Percentiles rank a stretch among this genome's conserved stretches.
Conservation (phyloP, 2,329 filamentous ascomycete genomes). For the Akanthomyces muscarius region DNA sequence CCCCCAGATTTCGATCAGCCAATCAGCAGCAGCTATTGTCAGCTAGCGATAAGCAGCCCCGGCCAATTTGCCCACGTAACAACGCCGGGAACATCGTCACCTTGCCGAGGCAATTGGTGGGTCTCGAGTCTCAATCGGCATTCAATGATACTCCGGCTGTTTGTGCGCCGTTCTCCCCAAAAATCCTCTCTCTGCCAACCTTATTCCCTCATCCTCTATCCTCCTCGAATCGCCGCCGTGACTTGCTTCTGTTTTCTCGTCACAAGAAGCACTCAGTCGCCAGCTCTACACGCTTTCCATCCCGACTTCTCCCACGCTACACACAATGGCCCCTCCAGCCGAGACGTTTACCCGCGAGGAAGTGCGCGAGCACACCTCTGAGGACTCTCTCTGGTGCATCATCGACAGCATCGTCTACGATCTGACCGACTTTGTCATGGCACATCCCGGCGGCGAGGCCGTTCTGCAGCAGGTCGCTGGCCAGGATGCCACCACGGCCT, state of each 20-base stretch:
- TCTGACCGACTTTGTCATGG: constrained; percentile 77
- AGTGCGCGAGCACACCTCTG: constrained; percentile 71
- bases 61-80: background rate
- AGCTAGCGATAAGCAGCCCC: background rate
- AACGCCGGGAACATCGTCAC: background rate
- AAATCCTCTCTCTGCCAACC: background rate
- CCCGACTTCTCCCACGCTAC: constrained; percentile 5
- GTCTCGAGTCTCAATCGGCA: constrained; percentile 5
- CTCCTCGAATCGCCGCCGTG: background rate
- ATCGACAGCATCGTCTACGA: constrained; percentile 87
- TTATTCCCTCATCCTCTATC: background rate
- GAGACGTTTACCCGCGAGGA: constrained; percentile 58
- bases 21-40: constrained; percentile 6
- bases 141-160: constrained; percentile 6
- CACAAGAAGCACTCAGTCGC: background rate
- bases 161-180: background rate
- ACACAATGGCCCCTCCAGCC: constrained; percentile 35
- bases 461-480: constrained; percentile 79
- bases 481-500: constrained; percentile 73
- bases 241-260: background rate
- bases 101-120: constrained; percentile 17
- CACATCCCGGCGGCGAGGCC: constrained; percentile 76
- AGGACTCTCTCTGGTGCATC: constrained; percentile 76
- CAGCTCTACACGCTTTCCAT: background rate
- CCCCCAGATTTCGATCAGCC: constrained; percentile 8